Evolutionary conservation across 2,329 filamentous ascomycete species (phyloP).

Genomic region (Arachnomyces sp.): DNA sequence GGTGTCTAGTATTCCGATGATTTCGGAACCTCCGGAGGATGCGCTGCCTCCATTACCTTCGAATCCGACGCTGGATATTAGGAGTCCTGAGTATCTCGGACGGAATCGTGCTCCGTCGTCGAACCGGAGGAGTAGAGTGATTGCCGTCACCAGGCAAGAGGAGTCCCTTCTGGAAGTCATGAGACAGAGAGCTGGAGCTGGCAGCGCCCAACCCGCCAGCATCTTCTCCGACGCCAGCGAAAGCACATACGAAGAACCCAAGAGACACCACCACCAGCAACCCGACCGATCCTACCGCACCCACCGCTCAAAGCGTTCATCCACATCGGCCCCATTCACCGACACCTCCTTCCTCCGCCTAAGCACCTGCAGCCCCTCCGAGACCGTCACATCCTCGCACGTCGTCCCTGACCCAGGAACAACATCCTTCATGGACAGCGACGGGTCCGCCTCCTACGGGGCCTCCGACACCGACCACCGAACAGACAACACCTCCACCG

Average conservation of each 20-base stretch:
- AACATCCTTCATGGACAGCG: constrained; percentile 24
- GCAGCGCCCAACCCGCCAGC: constrained; percentile 36
- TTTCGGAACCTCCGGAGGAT: constrained; percentile 23
- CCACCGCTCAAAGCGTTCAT: constrained; percentile 6
- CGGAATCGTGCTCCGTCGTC: constrained; percentile 14
- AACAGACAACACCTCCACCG: constrained; percentile 21
- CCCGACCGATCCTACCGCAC: constrained; percentile 6
- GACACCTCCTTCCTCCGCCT: constrained; percentile 3
- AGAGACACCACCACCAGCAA: constrained; percentile 8
- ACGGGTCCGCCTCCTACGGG: constrained; percentile 19
- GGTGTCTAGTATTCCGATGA: constrained; percentile 15
- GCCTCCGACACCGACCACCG: constrained; percentile 29
- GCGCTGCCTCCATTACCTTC: constrained; percentile 15
- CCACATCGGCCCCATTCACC: neutral
- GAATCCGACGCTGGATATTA: constrained; percentile 13
- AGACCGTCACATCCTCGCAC: constrained; percentile 7
- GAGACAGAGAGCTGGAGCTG: constrained; percentile 39
- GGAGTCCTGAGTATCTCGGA: constrained; percentile 4
- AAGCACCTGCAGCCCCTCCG: neutral
- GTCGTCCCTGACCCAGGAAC: constrained; percentile 22
- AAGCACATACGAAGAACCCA: constrained; percentile 4
- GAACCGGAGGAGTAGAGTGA: constrained; percentile 38
- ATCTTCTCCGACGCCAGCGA: constrained; percentile 26
- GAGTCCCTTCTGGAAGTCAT: constrained; percentile 44
- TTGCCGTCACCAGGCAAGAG: constrained; percentile 47